Percentiles rank a stretch among this genome's conserved stretches.
These are phyloP conservation scores for Mortierella hygrophila DNA, from an alignment of 192 early-diverging fungal genomes.

Conservation along the genomic window DNA sequence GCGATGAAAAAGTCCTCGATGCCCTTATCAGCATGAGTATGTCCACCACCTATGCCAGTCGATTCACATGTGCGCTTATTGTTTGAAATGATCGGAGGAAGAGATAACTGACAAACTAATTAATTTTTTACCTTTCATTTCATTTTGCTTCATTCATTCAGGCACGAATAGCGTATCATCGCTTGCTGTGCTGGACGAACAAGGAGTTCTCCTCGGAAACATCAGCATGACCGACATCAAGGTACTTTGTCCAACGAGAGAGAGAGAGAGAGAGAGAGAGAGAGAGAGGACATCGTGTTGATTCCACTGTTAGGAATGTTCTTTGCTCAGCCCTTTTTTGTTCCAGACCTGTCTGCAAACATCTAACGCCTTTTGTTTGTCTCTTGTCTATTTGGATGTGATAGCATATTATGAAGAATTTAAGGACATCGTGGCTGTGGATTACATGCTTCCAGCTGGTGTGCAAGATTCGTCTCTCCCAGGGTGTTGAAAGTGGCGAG, in stretches of 20 bases:
- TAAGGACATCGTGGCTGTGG: conserved; percentile 52
- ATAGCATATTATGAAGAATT: conserved; percentile 55
- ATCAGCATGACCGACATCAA: conserved; percentile 80
- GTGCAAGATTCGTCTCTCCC: conserved; percentile 45
- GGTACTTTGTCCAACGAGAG: conserved; percentile 27
- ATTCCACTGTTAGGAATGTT: background rate
- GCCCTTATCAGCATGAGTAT: conserved; percentile 50
- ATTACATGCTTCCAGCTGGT: conserved; percentile 51
- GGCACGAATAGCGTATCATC: conserved; percentile 72
- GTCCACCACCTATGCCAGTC: background rate
- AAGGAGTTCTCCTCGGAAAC: conserved; percentile 71
- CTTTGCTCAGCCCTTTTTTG: background rate
- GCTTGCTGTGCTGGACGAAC: conserved; percentile 67
- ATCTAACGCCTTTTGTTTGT: background rate
- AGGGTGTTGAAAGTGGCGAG: conserved; percentile 48
- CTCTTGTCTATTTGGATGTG: background rate
- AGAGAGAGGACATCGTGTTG: no score
- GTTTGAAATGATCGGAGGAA: conserved; percentile 51
- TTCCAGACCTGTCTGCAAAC: background rate
- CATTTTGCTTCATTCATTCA: conserved; percentile 11
- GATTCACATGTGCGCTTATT: no score
- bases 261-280: background rate
- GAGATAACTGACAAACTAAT: conserved; percentile 61
- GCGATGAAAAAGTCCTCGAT: conserved; percentile 46
- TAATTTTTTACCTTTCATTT: background rate